phyloP scores from a whole-genome alignment of 345 rosid genomes.

The Aquilaria yunnanensis region DNA sequence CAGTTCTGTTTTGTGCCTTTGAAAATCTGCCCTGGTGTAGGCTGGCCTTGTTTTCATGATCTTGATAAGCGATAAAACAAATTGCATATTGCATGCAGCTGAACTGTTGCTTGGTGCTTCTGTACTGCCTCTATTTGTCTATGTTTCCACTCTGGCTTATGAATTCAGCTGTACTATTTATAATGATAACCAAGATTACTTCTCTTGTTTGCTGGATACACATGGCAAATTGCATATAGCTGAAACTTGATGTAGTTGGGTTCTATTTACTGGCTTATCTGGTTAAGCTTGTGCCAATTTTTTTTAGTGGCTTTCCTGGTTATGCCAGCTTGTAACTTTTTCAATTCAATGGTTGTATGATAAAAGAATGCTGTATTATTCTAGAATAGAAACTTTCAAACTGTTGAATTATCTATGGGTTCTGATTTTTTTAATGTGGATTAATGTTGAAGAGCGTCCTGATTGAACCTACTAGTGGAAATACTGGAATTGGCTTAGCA shows the following conservation, averaged over 20 bases:
- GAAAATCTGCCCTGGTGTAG: not conserved
- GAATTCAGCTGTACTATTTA: no score
- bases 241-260: no score
- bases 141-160: not conserved
- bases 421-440: constrained; percentile 8
- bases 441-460: constrained; percentile 55
- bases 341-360: not conserved
- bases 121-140: not conserved
- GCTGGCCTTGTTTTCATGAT: not conserved
- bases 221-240: no score
- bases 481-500: constrained; percentile 90
- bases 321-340: constrained; percentile 1
- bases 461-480: constrained; percentile 96
- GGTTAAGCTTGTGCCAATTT: no score
- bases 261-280: no score
- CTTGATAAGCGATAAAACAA: not conserved
- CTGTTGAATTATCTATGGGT: constrained; percentile 4
- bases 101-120: not conserved
- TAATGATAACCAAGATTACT: no score
- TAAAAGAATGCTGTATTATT: not conserved
- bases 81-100: not conserved
- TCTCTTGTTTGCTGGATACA: no score
- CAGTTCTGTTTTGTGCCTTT: not conserved
- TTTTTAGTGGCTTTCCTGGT: not conserved
- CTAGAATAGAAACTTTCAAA: not conserved